Base-by-base conservation (phyloP, 2,329 filamentous ascomycete species). In the Fusarium sp. region DNA sequence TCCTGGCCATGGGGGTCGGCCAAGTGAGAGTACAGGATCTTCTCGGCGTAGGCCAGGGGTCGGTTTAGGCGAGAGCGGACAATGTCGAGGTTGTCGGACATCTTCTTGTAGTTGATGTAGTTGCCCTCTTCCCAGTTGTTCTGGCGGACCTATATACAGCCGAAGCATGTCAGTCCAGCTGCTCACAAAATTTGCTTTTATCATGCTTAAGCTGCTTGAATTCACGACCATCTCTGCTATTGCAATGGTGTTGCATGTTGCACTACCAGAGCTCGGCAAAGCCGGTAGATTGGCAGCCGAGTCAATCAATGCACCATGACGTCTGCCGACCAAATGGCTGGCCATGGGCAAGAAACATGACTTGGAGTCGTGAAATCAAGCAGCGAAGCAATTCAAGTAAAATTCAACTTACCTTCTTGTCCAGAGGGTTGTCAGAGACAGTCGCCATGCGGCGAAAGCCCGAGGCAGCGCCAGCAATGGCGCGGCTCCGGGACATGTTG, bases 41-140 rank as follows among this genome's bases (percentile, higher is more conserved):
- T 99, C 87, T 99, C 95, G 77, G 93, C 92, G 78, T 90, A 97
- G 72, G 93, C 95, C 73, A 99, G 88, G 70, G 95, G 95, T 72
- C 92, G 90, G 83, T 97, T 96, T 70, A 99, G 87, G 74, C 95
- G 90, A 73, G 83, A 79, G 75, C 95, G 91, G 71, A 99, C 95
- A 78, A 99, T 88, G 74, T 88, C 84, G 61, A 99, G 87, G 86
- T 97, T 98, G 84, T 98, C 93, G 73, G 91, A 93, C 93, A 98
- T 97, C 87, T 97, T 97, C 87, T 92, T 93, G 80, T 99, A 99
- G 87, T 97, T 97, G 86, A 98, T 97, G 85, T 92, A 97, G 86
- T 96, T 95, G 80, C 86, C 88, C 80, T 93, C 91, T 82, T 99
- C 95, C 85, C 89, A 92, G 83, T 92, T 97, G 85, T 94, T 96